Conservation (phyloP, 345 rosid species). For the Aquilaria yunnanensis region DNA sequence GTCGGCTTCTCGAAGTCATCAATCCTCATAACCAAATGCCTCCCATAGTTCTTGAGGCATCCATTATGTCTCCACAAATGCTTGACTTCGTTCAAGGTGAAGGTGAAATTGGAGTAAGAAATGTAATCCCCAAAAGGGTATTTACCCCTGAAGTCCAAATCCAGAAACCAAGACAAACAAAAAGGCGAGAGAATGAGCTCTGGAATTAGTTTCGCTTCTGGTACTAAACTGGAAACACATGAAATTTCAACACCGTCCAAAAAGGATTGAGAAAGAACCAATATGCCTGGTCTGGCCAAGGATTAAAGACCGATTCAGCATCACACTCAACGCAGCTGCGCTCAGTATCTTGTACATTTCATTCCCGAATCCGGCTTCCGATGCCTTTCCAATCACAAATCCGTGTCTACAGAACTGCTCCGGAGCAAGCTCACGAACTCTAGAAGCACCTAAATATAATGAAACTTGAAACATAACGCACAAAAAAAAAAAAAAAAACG, state of each 20-base stretch:
- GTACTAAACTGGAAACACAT: not conserved
- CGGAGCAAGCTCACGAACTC: constrained; percentile 62
- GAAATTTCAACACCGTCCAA: constrained; percentile 23
- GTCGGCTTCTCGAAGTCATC: constrained; percentile 94
- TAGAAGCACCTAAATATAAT: constrained; percentile 53
- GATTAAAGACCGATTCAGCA: constrained; percentile 93
- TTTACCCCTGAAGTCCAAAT: constrained; percentile 53
- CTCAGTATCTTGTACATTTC: constrained; percentile 96
- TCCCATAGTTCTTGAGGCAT: constrained; percentile 53
- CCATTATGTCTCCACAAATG: constrained; percentile 84
- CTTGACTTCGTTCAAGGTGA: constrained; percentile 78
- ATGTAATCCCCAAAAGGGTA: constrained; percentile 93
- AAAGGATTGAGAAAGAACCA: constrained; percentile 95
- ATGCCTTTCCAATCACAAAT: constrained; percentile 84
- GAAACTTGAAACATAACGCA: not conserved
- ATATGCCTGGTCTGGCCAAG: constrained; percentile 99
- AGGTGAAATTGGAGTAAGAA: constrained; percentile 63
- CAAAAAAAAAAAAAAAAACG: not conserved
- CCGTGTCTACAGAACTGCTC: constrained; percentile 79
- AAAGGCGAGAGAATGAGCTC: constrained; percentile 11
- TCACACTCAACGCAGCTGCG: constrained; percentile 80
- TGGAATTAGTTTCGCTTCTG: not conserved
- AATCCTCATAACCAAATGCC: constrained; percentile 69
- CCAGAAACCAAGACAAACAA: constrained; percentile 20
- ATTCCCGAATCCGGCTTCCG: constrained; percentile 97